Percentiles rank a stretch among this genome's conserved stretches.
Conservation (phyloP, 805 yeast genomes). For the Lipomyces starkeyi region DNA sequence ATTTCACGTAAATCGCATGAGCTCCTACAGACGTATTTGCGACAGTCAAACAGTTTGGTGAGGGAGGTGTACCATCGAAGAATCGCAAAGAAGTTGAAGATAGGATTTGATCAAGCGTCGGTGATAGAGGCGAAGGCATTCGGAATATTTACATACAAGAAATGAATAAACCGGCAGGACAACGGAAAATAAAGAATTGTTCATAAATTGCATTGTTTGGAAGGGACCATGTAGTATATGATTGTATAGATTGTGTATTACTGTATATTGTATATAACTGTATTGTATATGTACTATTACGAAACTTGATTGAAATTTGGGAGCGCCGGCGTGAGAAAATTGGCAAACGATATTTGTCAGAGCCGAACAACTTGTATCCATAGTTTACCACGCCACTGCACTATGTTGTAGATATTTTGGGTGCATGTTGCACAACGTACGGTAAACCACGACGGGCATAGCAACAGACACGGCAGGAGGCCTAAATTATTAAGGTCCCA, state of each 20-base stretch:
- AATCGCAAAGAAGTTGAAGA: background rate
- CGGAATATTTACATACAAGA: background rate
- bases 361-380: too few relatives aligned
- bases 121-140: constrained; percentile 1
- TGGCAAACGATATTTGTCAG: too few relatives aligned
- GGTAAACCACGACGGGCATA: too few relatives aligned
- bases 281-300: background rate
- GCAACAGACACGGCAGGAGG: too few relatives aligned
- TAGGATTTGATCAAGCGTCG: constrained; percentile 4
- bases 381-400: too few relatives aligned
- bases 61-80: background rate
- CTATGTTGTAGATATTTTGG: too few relatives aligned
- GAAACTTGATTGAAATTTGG: background rate
- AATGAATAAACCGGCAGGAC: background rate
- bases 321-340: background rate
- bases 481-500: too few relatives aligned
- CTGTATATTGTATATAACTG: background rate
- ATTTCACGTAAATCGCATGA: background rate
- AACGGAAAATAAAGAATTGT: background rate
- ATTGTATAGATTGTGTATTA: background rate
- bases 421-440: too few relatives aligned
- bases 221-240: background rate
- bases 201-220: background rate
- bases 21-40: background rate
- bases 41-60: background rate